Evolutionary conservation across 1,139 yeast species (phyloP).

Genomic region (Hemisphaericaspora subhashii): DNA sequence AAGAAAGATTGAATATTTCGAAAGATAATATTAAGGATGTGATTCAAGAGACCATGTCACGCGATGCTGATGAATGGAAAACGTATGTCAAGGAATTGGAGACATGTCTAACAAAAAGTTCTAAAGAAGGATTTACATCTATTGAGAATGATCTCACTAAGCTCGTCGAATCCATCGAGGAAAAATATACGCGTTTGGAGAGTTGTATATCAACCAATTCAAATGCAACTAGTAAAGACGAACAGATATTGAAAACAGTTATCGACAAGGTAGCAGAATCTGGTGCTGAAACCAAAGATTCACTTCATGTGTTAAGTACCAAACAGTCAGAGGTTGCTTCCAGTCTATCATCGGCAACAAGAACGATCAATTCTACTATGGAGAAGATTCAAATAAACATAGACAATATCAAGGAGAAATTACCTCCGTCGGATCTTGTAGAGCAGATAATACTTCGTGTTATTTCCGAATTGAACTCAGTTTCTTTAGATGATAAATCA

Average conservation of each 20-base stretch:
- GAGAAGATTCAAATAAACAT: slow-evolving; percentile 1
- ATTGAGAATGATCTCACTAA: background rate
- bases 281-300: background rate
- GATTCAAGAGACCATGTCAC: background rate
- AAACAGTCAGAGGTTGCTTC: background rate
- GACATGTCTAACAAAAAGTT: background rate
- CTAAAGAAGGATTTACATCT: background rate
- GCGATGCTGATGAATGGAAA: background rate
- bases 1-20: background rate
- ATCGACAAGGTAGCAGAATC: background rate
- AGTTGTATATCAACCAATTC: background rate
- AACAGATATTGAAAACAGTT: background rate
- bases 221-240: background rate
- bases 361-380: background rate
- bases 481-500: slow-evolving; percentile 23
- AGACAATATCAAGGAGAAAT: slow-evolving; percentile 7
- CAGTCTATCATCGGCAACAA: background rate
- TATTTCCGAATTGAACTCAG: slow-evolving; percentile 25
- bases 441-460: slow-evolving; percentile 27
- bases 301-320: background rate
- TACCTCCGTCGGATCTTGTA: slow-evolving; percentile 20
- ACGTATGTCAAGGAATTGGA: background rate
- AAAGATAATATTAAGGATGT: background rate
- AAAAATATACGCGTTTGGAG: background rate
- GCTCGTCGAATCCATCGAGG: background rate